These are phyloP conservation scores for Apodospora peruviana DNA, from an alignment of 495 filamentous ascomycete species.

Conservation along the genomic window DNA sequence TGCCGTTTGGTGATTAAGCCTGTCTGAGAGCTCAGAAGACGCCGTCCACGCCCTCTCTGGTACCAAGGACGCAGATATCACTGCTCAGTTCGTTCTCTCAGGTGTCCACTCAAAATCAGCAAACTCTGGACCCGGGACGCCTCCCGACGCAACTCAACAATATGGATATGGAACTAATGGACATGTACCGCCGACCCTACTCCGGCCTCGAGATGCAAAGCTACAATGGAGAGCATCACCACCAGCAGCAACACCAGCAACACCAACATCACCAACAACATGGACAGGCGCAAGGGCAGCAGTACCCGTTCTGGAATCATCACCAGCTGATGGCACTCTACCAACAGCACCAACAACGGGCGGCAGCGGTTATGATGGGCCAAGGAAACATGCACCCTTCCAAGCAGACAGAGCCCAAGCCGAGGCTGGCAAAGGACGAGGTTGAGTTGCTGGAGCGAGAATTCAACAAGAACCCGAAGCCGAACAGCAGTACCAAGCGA, in stretches of 20 bases:
- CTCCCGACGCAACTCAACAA: no score
- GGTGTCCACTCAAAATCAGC: no score
- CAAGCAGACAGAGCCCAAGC: constrained; percentile 51
- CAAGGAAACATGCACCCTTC: constrained; percentile 22
- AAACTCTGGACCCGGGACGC: no score
- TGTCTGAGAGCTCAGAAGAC: background rate
- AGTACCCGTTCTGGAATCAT: constrained; percentile 24
- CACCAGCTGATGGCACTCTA: constrained; percentile 23
- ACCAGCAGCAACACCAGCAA: constrained; percentile 19
- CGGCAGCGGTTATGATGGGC: constrained; percentile 22
- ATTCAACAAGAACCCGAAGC: constrained; percentile 71
- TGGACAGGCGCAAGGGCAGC: constrained; percentile 16
- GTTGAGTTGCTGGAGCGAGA: constrained; percentile 70
- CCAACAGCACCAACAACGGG: constrained; percentile 23
- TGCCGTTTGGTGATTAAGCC: background rate
- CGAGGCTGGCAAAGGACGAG: constrained; percentile 76
- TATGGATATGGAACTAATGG: constrained; percentile 28
- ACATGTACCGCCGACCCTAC: constrained; percentile 22
- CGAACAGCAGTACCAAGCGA: constrained; percentile 69
- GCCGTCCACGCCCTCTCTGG: no score
- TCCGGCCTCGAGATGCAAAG: constrained; percentile 11
- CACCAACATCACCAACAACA: constrained; percentile 5
- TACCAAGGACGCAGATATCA: no score
- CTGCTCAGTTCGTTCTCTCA: no score
- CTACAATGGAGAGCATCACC: constrained; percentile 11